These are phyloP conservation scores for Combretum micranthum DNA, from an alignment of 345 rosid species.

Conservation along the genomic window DNA sequence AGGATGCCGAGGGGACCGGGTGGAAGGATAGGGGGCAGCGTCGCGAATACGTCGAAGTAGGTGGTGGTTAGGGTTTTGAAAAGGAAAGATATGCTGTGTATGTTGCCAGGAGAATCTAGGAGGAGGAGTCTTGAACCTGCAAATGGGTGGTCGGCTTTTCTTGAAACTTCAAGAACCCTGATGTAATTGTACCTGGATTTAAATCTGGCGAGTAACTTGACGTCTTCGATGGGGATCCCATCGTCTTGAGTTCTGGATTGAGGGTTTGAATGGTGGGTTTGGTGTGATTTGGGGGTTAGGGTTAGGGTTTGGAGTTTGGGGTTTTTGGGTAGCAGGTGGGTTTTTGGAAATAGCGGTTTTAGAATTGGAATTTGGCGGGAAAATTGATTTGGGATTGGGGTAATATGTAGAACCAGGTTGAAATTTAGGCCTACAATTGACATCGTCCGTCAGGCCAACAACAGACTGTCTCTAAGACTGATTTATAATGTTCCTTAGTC, in stretches of 20 bases:
- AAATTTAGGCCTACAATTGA: no score
- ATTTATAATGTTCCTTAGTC: no score
- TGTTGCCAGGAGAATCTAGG: slow-evolving; percentile 80
- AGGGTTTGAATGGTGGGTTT: slow-evolving; percentile 7
- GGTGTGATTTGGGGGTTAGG: slow-evolving; percentile 6
- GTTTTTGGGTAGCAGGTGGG: no score
- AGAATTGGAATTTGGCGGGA: slow-evolving; percentile 7
- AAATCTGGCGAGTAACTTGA: slow-evolving; percentile 60
- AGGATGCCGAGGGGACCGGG: slow-evolving; percentile 73
- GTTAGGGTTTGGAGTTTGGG: slow-evolving; percentile 9
- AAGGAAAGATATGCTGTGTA: slow-evolving; percentile 81
- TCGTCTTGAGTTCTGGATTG: slow-evolving; percentile 28
- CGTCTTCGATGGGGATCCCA: slow-evolving; percentile 62
- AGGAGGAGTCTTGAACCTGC: slow-evolving; percentile 71
- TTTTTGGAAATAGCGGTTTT: no score
- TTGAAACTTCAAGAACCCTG: slow-evolving; percentile 66
- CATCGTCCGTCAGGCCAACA: no score
- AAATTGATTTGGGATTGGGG: slow-evolving; percentile 12
- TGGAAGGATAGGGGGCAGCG: slow-evolving; percentile 66
- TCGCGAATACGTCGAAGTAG: slow-evolving; percentile 85
- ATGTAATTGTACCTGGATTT: slow-evolving; percentile 77
- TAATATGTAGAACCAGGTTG: slow-evolving; percentile 16
- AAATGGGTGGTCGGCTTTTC: slow-evolving; percentile 64
- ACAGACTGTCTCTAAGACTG: no score
- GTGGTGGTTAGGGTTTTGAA: slow-evolving; percentile 55